These are phyloP conservation scores for Malus hybrid DNA, from an alignment of 331 rosid species.

Conservation along the genomic window DNA sequence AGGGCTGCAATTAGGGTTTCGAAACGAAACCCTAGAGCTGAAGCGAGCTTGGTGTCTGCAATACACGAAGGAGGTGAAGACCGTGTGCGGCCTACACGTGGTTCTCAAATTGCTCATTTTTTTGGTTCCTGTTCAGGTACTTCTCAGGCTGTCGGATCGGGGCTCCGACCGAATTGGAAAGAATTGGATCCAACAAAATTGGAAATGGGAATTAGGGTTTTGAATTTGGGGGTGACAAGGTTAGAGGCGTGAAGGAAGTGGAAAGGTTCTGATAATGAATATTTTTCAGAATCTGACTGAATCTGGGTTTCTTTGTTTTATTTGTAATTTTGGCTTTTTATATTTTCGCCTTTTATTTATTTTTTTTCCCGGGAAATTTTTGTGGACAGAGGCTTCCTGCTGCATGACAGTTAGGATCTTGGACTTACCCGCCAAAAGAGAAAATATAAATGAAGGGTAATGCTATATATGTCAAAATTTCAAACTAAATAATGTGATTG, in stretches of 20 bases:
- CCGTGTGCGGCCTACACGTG: slow-evolving; percentile 41
- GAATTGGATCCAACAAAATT: not conserved
- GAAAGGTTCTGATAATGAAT: slow-evolving; percentile 19
- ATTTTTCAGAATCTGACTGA: slow-evolving; percentile 27
- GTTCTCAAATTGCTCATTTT: slow-evolving; percentile 61
- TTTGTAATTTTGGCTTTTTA: not conserved
- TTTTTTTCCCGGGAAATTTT: slow-evolving; percentile 6
- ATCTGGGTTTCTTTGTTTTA: slow-evolving; percentile 8
- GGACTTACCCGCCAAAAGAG: not conserved
- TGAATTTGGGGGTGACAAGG: not conserved
- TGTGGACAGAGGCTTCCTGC: slow-evolving; percentile 21
- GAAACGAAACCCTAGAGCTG: slow-evolving; percentile 33
- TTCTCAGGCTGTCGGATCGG: not conserved
- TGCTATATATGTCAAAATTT: fast-evolving
- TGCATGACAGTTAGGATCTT: not conserved
- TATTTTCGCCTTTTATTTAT: not conserved
- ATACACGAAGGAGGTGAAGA: slow-evolving; percentile 43
- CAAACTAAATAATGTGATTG: fast-evolving
- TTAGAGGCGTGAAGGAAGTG: slow-evolving; percentile 29
- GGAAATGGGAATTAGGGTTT: not conserved
- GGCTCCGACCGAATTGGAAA: not conserved
- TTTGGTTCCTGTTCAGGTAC: not conserved
- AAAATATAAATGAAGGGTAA: fast-evolving
- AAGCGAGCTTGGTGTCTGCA: slow-evolving; percentile 42
- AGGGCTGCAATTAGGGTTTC: slow-evolving; percentile 39